These are phyloP conservation scores for Salix suchowensis DNA, from an alignment of 345 rosid genomes.

Conservation along the genomic window DNA sequence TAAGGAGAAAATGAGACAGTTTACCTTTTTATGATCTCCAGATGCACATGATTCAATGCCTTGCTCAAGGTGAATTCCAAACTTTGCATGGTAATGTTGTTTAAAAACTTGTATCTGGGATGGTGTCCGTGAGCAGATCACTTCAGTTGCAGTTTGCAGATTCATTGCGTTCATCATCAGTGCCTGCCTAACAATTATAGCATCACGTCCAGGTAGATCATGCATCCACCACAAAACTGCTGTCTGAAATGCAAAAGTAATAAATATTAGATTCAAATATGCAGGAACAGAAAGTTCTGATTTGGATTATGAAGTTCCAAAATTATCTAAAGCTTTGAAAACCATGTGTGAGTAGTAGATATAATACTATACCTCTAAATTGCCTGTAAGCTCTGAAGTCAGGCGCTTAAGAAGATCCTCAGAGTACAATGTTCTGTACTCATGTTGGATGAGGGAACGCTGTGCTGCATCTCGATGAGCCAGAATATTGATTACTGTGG, in stretches of 20 bases:
- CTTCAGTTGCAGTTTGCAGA: constrained; percentile 47
- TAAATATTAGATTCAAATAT: neutral
- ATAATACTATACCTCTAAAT: constrained; percentile 46
- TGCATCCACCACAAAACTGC: constrained; percentile 67
- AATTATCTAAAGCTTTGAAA: constrained; percentile 2
- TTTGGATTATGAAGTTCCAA: too few relatives aligned
- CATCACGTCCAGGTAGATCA: constrained; percentile 65
- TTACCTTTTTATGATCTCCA: constrained; percentile 55
- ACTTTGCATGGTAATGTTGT: constrained; percentile 47
- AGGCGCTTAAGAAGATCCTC: constrained; percentile 47
- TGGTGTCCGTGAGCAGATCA: constrained; percentile 62
- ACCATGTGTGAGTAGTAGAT: neutral
- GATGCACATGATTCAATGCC: constrained; percentile 35
- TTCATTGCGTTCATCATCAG: neutral
- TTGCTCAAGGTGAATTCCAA: constrained; percentile 43
- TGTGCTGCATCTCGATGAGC: constrained; percentile 64
- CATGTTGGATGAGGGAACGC: constrained; percentile 49
- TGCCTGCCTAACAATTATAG: constrained; percentile 39
- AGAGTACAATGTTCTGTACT: constrained; percentile 44
- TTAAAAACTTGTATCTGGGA: constrained; percentile 57
- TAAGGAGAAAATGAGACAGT: neutral
- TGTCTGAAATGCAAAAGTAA: constrained; percentile 28
- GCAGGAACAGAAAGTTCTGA: too few relatives aligned
- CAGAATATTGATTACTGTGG: constrained; percentile 48
- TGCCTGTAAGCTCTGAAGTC: constrained; percentile 53